Conservation (phyloP, 495 filamentous ascomycete genomes). For the Hyphodiscus hymeniophilus region DNA sequence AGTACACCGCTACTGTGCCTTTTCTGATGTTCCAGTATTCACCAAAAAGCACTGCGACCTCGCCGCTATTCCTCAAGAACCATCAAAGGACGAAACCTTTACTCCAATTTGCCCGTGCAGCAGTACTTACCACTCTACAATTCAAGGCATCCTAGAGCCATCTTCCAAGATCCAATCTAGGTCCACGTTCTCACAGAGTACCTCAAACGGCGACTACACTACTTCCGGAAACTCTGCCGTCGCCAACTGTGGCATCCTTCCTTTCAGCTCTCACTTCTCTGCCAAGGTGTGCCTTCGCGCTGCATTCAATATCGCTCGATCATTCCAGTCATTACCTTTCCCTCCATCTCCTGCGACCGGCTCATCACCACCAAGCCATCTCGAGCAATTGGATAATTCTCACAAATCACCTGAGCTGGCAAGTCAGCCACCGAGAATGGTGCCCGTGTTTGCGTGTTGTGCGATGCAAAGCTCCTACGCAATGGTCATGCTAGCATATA, state of each 20-base stretch:
- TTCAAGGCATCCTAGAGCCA: conserved; percentile 21
- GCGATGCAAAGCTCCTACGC: conserved; percentile 57
- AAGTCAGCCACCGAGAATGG: conserved; percentile 36
- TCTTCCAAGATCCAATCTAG: too few species aligned
- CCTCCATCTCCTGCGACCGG: conserved; percentile 35
- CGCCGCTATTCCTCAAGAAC: conserved; percentile 19
- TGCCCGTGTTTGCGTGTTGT: conserved; percentile 55
- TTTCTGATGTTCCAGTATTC: conserved; percentile 53
- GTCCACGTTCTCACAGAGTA: too few species aligned
- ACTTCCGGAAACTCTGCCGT: too few species aligned
- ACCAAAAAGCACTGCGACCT: conserved; percentile 51
- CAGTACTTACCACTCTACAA: conserved; percentile 25
- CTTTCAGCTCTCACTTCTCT: conserved; percentile 45
- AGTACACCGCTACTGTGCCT: conserved; percentile 50
- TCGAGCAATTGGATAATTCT: background rate
- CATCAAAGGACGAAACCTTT: background rate
- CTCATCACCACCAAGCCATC: too few species aligned
- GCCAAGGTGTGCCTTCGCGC: conserved; percentile 45
- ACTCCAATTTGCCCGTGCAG: conserved; percentile 8
- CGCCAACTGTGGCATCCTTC: conserved; percentile 31
- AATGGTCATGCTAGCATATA: conserved; percentile 39
- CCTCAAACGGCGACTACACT: too few species aligned
- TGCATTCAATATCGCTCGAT: conserved; percentile 41
- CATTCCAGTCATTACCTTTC: conserved; percentile 41
- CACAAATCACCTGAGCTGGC: background rate